Conservation (phyloP, 371 early-diverging fungal species). For the Mucor circinelloides region DNA sequence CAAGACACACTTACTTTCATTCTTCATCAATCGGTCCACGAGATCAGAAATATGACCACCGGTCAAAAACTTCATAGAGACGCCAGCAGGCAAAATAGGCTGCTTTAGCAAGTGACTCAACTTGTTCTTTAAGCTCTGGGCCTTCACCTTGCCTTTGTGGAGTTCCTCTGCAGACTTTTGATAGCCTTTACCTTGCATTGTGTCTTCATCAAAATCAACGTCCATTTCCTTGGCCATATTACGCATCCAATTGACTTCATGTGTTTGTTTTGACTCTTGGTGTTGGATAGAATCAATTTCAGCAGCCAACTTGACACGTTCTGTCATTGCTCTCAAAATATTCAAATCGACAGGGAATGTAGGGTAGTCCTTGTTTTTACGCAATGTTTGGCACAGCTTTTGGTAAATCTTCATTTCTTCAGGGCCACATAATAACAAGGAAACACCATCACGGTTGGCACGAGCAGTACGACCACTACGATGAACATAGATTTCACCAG, state of each 20-base stretch:
- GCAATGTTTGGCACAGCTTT: conserved; percentile 75
- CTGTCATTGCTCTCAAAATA: conserved; percentile 65
- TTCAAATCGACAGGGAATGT: conserved; percentile 73
- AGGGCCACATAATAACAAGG: conserved; percentile 80
- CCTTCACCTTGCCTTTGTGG: conserved; percentile 43
- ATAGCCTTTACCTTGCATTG: conserved; percentile 47
- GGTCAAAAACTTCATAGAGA: conserved; percentile 75
- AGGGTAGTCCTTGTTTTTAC: conserved; percentile 66
- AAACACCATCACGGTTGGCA: conserved; percentile 83
- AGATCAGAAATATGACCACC: conserved; percentile 66
- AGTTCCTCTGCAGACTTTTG: conserved; percentile 23
- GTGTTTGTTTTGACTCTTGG: conserved; percentile 65
- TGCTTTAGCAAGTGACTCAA: conserved; percentile 62
- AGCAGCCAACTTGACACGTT: conserved; percentile 74
- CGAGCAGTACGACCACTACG: conserved; percentile 95
- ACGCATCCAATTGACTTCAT: conserved; percentile 83
- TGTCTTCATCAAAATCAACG: conserved; percentile 78
- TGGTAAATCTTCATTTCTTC: conserved; percentile 80
- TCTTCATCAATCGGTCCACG: conserved; percentile 62
- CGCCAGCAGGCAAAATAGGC: conserved; percentile 75
- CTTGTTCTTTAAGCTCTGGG: conserved; percentile 57
- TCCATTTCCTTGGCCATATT: conserved; percentile 88
- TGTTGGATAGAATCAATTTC: conserved; percentile 84
- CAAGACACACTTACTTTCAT: conserved; percentile 9
- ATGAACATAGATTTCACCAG: conserved; percentile 93